phyloP scores from a whole-genome alignment of 371 early-diverging fungal genomes.

The Capillidium rhysosporum region DNA sequence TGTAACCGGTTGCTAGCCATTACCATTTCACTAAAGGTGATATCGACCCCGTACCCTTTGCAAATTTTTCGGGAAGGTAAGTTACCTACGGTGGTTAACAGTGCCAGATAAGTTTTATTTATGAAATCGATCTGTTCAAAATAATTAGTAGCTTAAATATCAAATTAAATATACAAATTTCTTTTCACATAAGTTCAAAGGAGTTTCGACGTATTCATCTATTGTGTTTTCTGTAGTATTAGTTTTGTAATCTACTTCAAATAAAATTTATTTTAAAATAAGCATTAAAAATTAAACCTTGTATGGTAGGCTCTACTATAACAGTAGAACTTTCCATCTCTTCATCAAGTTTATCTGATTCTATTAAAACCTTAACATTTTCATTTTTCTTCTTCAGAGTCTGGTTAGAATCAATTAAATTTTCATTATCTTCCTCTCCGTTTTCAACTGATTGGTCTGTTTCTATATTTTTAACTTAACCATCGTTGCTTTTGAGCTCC shows the following conservation, averaged over 20 bases:
- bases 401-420: no score
- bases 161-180: conserved; percentile 10
- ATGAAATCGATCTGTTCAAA: conserved; percentile 49
- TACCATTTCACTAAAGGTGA: conserved; percentile 96
- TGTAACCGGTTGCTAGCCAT: conserved; percentile 42
- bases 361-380: neutral
- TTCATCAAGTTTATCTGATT: neutral
- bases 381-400: no score
- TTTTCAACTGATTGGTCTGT: no score
- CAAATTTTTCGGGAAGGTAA: conserved; percentile 88
- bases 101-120: conserved; percentile 85
- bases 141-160: neutral
- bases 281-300: neutral
- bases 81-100: conserved; percentile 92
- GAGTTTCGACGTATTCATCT: conserved; percentile 11
- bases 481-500: no score
- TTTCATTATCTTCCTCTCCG: no score
- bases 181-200: conserved; percentile 12
- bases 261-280: neutral
- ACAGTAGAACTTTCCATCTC: neutral
- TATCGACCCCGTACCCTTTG: conserved; percentile 83
- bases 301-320: neutral
- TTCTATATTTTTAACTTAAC: no score
- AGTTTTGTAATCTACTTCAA: neutral
- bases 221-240: neutral